Evolutionary conservation across 2,329 filamentous ascomycete genomes (phyloP).

Genomic region (Paraphaeosphaeria minitans): DNA sequence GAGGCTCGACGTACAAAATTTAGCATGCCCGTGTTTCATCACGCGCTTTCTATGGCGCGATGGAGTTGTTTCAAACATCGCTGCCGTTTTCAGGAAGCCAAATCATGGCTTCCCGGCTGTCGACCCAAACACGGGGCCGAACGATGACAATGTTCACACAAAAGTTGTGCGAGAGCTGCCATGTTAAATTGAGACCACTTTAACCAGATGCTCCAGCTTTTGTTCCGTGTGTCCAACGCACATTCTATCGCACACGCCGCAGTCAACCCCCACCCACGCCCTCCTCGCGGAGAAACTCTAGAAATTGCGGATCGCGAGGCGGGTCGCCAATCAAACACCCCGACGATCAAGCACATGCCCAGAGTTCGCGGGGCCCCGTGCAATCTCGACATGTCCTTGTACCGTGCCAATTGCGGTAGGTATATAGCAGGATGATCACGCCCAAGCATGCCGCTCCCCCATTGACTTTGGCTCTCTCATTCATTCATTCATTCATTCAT

Average conservation of each 20-base stretch:
- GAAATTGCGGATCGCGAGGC: not conserved
- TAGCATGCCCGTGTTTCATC: slow-evolving; percentile 4
- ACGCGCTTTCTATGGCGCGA: slow-evolving; percentile 1
- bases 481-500: slow-evolving; percentile 10
- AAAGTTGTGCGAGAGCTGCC: not conserved
- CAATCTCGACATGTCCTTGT: not conserved
- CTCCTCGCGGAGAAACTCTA: not conserved
- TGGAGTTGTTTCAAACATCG: slow-evolving; percentile 7
- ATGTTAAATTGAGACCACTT: not conserved
- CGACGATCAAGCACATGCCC: slow-evolving; percentile 4
- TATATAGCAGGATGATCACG: not conserved
- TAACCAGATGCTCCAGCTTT: not conserved
- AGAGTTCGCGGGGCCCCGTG: not conserved
- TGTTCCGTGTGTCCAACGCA: not conserved
- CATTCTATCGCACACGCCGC: not conserved
- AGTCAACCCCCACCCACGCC: not conserved
- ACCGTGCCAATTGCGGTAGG: not conserved
- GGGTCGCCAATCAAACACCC: not conserved
- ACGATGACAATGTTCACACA: not conserved
- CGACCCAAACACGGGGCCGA: not conserved
- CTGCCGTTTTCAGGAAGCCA: not conserved
- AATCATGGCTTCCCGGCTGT: not conserved
- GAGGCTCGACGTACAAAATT: not conserved
- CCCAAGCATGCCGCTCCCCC: not conserved
- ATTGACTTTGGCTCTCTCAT: slow-evolving; percentile 9